Percentiles rank a stretch among this genome's conserved stretches.
Evolutionary conservation across 176 grass and related monocot genomes (phyloP).

Genomic region (Musa itinerans): DNA sequence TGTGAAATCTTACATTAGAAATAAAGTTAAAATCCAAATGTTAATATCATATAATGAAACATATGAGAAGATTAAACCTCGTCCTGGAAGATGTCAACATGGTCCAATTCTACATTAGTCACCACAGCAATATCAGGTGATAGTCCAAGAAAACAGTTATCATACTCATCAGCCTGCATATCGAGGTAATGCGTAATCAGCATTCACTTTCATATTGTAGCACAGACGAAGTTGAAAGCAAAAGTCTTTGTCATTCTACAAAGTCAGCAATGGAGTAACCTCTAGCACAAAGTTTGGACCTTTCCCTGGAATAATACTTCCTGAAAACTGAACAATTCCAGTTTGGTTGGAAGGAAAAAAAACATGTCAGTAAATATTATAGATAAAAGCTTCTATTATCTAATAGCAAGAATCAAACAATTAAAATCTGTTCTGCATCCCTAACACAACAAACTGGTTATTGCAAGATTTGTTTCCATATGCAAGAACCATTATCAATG

Average conservation of each 20-base stretch:
- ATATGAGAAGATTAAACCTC: conserved; percentile 12
- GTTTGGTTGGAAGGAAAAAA: neutral
- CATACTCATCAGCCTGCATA: conserved; percentile 16
- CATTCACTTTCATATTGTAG: neutral
- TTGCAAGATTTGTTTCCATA: too few species aligned
- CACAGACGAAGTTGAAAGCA: neutral
- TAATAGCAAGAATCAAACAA: too few species aligned
- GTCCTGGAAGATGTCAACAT: conserved; percentile 16
- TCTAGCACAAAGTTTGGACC: conserved; percentile 21
- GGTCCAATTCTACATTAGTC: conserved; percentile 22
- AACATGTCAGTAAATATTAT: too few species aligned
- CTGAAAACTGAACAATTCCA: conserved; percentile 13
- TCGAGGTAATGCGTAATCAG: neutral
- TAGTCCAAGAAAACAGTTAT: conserved; percentile 18
- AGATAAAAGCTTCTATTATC: too few species aligned
- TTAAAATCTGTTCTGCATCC: too few species aligned
- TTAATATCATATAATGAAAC: neutral
- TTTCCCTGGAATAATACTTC: conserved; percentile 10
- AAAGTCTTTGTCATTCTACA: neutral
- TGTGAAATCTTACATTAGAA: neutral
- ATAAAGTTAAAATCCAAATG: neutral
- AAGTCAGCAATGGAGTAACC: neutral
- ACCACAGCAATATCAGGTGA: conserved; percentile 21
- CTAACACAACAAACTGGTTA: too few species aligned
- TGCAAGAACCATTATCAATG: too few species aligned